Evolutionary conservation across 306 rosid species (phyloP).

Genomic region (Prinsepia uniflora): DNA sequence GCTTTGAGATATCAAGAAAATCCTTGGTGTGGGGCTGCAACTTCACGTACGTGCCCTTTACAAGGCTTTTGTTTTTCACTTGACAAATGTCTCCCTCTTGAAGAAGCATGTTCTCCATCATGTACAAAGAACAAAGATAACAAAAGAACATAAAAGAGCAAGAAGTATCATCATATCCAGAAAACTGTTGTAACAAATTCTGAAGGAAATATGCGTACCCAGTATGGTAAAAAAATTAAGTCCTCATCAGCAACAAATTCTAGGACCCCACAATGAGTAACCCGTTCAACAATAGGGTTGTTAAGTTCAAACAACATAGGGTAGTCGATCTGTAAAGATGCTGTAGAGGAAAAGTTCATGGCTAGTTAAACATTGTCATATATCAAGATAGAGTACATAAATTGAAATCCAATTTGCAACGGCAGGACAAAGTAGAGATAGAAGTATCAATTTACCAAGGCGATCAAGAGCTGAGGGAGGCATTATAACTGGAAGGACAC

Average conservation of each 20-base stretch:
- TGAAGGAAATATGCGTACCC: slow-evolving; percentile 29
- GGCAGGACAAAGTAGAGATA: slow-evolving; percentile 10
- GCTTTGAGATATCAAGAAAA: slow-evolving; percentile 51
- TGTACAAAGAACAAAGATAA: slow-evolving; percentile 21
- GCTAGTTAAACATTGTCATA: background rate
- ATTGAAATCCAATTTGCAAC: background rate
- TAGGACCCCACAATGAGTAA: slow-evolving; percentile 53
- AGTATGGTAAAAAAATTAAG: slow-evolving; percentile 36
- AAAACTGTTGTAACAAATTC: background rate
- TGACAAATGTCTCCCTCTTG: slow-evolving; percentile 40
- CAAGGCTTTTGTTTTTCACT: slow-evolving; percentile 39
- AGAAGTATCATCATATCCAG: background rate
- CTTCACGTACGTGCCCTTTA: slow-evolving; percentile 43
- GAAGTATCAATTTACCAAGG: slow-evolving; percentile 35
- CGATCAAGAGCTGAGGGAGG: slow-evolving; percentile 48
- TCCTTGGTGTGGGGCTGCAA: slow-evolving; percentile 57
- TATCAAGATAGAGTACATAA: background rate
- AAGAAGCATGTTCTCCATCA: slow-evolving; percentile 57
- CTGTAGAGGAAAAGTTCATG: slow-evolving; percentile 30
- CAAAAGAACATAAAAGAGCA: background rate
- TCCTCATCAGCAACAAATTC: slow-evolving; percentile 57
- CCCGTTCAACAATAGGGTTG: slow-evolving; percentile 27
- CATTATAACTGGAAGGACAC: slow-evolving; percentile 49
- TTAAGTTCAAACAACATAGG: slow-evolving; percentile 59
- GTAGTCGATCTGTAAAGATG: slow-evolving; percentile 31